Evolutionary conservation across 352 stramenopile genomes (phyloP), one percentile per base, ranked within the genome.

Genomic region (Blastocystis sp.): DNA sequence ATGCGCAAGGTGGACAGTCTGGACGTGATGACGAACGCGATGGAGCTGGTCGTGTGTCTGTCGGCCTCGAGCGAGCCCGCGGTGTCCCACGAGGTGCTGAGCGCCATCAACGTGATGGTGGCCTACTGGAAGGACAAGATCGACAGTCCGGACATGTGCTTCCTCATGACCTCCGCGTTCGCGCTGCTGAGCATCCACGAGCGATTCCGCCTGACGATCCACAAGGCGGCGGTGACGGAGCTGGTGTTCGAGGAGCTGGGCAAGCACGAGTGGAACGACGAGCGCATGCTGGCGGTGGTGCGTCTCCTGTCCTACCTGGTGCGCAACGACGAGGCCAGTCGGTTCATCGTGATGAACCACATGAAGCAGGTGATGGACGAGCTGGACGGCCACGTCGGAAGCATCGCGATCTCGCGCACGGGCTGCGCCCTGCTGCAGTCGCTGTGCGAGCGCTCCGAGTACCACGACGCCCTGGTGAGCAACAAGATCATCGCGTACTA

Each of bases 11-110:
- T 84, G 9, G 53, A 61, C n/a, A 39, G n/a, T 18, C 5, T 84
- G 29, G 43, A 34, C 34, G 73, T 84, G 18, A 68, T 84, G 47
- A 68, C 45, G n/a, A 84, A 84, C 37, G 73, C 43, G 54, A 59
- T 84, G 73, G 73, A 84, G 73, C 73, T 84, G 73, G 68, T 84
- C 56, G 73, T 84, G n/a, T 84, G 73, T 64, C 73, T 84, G 34
- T 84, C 73, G 34, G 73, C 73, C 13, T 84, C 43, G 43, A 84
- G 53, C 37, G 68, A 68, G 47, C 73, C 45, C 13, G 73, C 73
- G 15, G 73, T 84, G 45, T 37, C 53, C 34, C 73, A 37, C 18
- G 34, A 68, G 34, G 54, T 84, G 47, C 73, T 37, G n/a, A 53
- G 20, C 13, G n/a, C 55, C 9, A 66, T 84, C 47, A n/a, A 29